phyloP scores from a whole-genome alignment of 2,329 filamentous ascomycete genomes.

The Nemania bipapillata region DNA sequence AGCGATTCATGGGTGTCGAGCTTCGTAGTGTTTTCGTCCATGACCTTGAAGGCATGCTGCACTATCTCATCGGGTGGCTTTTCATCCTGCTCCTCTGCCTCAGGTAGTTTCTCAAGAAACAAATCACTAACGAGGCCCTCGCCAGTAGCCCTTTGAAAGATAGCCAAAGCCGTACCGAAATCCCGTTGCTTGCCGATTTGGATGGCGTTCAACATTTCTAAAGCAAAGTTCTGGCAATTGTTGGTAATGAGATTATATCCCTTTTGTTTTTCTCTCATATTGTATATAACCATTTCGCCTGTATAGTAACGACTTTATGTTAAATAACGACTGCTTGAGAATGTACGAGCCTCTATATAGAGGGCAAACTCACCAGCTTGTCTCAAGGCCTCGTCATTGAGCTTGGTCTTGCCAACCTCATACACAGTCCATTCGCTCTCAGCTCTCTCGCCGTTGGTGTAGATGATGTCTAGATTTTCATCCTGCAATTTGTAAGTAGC shows the following conservation, averaged over 20 bases:
- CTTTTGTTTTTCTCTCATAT: constrained; percentile 39
- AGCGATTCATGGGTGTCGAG: constrained; percentile 32
- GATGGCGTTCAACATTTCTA: constrained; percentile 40
- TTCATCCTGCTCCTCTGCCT: constrained; percentile 35
- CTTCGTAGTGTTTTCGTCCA: constrained; percentile 41
- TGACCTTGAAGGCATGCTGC: constrained; percentile 34
- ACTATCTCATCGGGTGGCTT: constrained; percentile 31
- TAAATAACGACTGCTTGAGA: not conserved
- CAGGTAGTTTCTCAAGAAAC: constrained; percentile 33
- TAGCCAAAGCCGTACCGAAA: constrained; percentile 37
- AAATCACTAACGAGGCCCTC: constrained; percentile 35
- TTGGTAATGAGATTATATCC: constrained; percentile 41
- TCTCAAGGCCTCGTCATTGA: constrained; percentile 39
- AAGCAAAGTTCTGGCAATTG: constrained; percentile 41
- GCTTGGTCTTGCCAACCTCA: constrained; percentile 38
- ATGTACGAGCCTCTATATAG: not conserved
- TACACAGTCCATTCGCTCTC: constrained; percentile 35
- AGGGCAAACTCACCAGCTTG: constrained; percentile 35
- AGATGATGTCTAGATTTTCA: constrained; percentile 40
- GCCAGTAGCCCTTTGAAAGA: constrained; percentile 38
- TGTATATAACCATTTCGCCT: constrained; percentile 42
- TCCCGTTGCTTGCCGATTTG: constrained; percentile 38
- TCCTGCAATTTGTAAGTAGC: constrained; percentile 34
- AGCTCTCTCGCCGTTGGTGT: constrained; percentile 33
- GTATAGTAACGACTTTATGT: constrained; percentile 7